Conservation (phyloP, 2,329 filamentous ascomycete species). For the Sporothrix brunneoviolacea region DNA sequence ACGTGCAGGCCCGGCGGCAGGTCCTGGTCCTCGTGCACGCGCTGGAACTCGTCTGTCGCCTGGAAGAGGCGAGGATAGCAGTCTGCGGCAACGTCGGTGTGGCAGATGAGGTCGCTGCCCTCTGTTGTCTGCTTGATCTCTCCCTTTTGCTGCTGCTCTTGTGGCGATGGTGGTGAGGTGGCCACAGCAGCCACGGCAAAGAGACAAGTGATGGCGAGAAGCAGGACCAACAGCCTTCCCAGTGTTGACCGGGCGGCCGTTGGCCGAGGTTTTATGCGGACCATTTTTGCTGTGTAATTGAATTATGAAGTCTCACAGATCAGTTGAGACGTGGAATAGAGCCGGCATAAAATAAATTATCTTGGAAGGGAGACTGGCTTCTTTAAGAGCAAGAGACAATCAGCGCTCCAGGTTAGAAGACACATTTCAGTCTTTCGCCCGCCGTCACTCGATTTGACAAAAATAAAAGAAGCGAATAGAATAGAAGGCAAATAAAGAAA, state of each 20-base stretch:
- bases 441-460: too few relatives aligned
- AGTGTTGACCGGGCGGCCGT: neutral
- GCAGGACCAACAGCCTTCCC: neutral
- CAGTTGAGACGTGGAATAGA: too few relatives aligned
- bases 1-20: conserved; percentile 60
- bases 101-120: conserved; percentile 58
- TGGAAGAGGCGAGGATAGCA: conserved; percentile 62
- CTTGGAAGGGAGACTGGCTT: too few relatives aligned
- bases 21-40: conserved; percentile 57
- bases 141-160: too few relatives aligned
- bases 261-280: neutral
- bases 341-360: too few relatives aligned
- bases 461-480: neutral
- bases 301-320: too few relatives aligned
- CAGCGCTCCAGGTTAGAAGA: too few relatives aligned
- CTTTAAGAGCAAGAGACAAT: too few relatives aligned
- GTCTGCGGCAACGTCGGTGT: conserved; percentile 50
- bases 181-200: neutral
- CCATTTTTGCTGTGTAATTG: neutral
- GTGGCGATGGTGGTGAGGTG: neutral
- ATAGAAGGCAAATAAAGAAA: neutral
- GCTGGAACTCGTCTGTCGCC: conserved; percentile 58
- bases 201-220: conserved; percentile 2
- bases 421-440: too few relatives aligned
- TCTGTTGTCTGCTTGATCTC: too few relatives aligned